Evolutionary conservation across 257 asterid species (phyloP), one percentile per base, ranked within the genome.

Genomic region (Mentha longifolia): DNA sequence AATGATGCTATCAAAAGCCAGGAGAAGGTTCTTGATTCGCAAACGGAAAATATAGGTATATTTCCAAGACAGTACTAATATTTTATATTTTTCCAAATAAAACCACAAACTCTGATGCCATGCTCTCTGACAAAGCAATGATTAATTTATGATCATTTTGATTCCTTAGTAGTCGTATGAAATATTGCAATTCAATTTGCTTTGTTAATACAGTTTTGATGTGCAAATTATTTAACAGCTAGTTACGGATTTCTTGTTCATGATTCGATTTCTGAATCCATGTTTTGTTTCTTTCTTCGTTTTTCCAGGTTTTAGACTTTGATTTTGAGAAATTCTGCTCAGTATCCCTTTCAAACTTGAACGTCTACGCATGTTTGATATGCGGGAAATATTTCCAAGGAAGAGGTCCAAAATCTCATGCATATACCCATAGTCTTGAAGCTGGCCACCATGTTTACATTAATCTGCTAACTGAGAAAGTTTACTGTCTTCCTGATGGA

Each of bases 341-440:
- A 0, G 98, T 95, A 17, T 95, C 99, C 49, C 96, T 95, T 15
- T 86, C 97, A 61, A 95, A 95, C 82, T 75, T 95, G 90, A 95
- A 95, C 61, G 98, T 95, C 47, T 95, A 92, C 76, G 99, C 96
- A 13, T 95, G 99, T 80, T 82, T 95, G 80, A 97, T 92, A 67
- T 95, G 99, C 64, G 99, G 99, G 55, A 95, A 92, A 78, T 95
- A 95, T 82, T 95, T 71, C 83, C 99, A 92, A 78, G 99, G 99
- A 76, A 95, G 98, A 85, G 97, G 98, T 37, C 90, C 77, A 33
- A 95, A 92, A 75, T 95, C 99, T 58, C 96, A 88, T 81, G 99
- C 98, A 59, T 95, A 92, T 78, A 95, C 98, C 19, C 99, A 95
- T 67, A 95, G 99, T 78, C 96, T 92, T 65, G 99, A 95, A 85